Evolutionary conservation across 148 eudicot species (phyloP), one percentile per base, ranked within the genome.

Genomic region (Nepenthes mirabilis): DNA sequence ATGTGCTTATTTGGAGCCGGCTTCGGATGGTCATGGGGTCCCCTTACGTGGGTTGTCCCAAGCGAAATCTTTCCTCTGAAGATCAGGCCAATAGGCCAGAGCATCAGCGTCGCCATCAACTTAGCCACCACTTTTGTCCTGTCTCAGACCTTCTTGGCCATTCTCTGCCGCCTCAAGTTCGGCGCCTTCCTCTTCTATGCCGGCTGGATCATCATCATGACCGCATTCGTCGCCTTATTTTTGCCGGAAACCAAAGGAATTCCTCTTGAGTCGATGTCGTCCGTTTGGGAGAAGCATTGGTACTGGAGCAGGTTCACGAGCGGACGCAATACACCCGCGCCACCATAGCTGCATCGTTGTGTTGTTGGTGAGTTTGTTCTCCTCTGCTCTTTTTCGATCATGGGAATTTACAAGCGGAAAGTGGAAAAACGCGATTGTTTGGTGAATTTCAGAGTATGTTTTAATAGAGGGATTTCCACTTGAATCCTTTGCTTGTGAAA

Each of bases 21-120:
- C 11, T 80, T 77, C 47, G 84, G 79, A 4, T 80, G 84, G 84
- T 80, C 81, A 12, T 74, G 80, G 80, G 80, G 80, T 1, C 84
- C 84, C 33, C 69, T 80, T 11, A 67, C 63, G 2, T 76, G 80
- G 78, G 55, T 76, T 9, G 57, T 80, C 10, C 78, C 80, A 6
- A 76, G 78, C 43, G 84, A 80, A 47, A 76, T 74, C 36, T 66
- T 80, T 33, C 82, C 79, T 1, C 14, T 71, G 51, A 67, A 78
- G 47, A 61, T 74, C 33, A 52, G 78, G 58, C 33, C 82, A 14
- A 57, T 60, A 1, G 79, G 82, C 1, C 80, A 74, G 51, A 62
- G 74, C 14, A 68, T 80, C 35, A 60, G 73, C 33, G 70, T 80
- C 8, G 72, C 74, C 1, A 47, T 72, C 40, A 74, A 80, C 63